phyloP scores from a whole-genome alignment of 2,329 filamentous ascomycete genomes.

The Phaeosphaeriaceae sp. region DNA sequence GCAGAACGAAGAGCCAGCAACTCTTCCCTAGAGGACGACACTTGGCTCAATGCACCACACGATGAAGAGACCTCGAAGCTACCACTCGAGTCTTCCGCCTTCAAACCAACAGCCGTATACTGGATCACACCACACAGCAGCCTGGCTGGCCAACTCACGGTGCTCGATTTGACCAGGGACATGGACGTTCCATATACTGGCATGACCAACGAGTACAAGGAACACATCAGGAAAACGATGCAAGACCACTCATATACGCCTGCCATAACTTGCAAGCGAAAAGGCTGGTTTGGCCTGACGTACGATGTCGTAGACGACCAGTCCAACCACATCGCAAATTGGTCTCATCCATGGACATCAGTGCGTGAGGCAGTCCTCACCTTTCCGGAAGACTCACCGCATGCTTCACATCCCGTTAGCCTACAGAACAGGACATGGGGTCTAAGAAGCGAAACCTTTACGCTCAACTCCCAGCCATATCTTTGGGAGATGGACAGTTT shows the following conservation, averaged over 20 bases:
- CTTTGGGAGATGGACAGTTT: conserved; percentile 28
- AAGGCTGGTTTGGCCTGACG: conserved; percentile 21
- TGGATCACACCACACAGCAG: conserved; percentile 29
- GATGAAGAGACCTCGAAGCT: conserved; percentile 11
- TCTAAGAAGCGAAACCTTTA: conserved; percentile 26
- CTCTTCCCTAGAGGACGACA: conserved; percentile 7
- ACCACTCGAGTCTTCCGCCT: conserved; percentile 19
- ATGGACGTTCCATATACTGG: conserved; percentile 23
- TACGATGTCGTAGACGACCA: conserved; percentile 23
- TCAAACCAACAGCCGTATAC: conserved; percentile 26
- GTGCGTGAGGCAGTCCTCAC: conserved; percentile 23
- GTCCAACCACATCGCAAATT: conserved; percentile 19
- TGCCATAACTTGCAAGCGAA: conserved; percentile 13
- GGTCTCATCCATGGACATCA: conserved; percentile 26
- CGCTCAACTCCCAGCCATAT: conserved; percentile 21
- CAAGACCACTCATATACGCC: conserved; percentile 30
- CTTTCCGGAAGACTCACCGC: conserved; percentile 22
- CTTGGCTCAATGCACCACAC: conserved; percentile 19
- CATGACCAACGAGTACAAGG: conserved; percentile 25
- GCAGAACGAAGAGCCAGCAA: conserved; percentile 1
- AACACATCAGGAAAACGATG: conserved; percentile 18
- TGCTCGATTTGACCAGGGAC: conserved; percentile 26
- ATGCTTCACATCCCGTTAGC: conserved; percentile 20
- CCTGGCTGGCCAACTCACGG: conserved; percentile 22
- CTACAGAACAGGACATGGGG: conserved; percentile 24